Evolutionary conservation across 192 early-diverging fungal species (phyloP).

Genomic region (Podila horticola): DNA sequence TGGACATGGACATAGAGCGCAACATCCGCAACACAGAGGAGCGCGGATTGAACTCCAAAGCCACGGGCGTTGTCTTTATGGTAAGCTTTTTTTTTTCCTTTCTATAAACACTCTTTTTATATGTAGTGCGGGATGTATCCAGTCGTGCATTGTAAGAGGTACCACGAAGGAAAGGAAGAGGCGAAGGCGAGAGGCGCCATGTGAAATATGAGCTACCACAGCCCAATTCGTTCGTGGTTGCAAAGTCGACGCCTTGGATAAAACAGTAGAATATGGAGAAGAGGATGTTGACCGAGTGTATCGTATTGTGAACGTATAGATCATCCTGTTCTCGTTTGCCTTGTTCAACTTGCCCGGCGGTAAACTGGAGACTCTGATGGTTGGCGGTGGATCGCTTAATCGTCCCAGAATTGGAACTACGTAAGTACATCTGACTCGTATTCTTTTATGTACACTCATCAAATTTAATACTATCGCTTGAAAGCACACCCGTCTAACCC

Average conservation of each 20-base stretch:
- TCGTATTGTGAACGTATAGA: slow-evolving; percentile 52
- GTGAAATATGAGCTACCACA: too few relatives aligned
- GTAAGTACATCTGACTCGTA: slow-evolving; percentile 15
- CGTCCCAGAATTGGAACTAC: slow-evolving; percentile 52
- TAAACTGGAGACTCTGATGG: slow-evolving; percentile 56
- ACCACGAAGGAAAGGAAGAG: neutral
- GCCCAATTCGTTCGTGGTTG: too few relatives aligned
- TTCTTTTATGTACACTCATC: neutral
- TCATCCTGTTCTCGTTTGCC: slow-evolving; percentile 86
- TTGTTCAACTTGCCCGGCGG: slow-evolving; percentile 76
- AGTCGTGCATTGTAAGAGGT: too few relatives aligned
- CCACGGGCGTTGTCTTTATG: slow-evolving; percentile 72
- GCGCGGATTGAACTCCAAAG: slow-evolving; percentile 54
- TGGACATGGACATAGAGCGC: slow-evolving; percentile 48
- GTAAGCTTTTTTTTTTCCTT: slow-evolving; percentile 43
- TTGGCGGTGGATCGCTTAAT: slow-evolving; percentile 51
- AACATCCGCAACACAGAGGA: slow-evolving; percentile 30
- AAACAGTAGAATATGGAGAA: too few relatives aligned
- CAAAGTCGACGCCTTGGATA: too few relatives aligned
- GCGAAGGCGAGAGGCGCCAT: too few relatives aligned
- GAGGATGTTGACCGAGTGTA: too few relatives aligned
- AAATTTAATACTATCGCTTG: neutral
- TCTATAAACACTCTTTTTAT: neutral
- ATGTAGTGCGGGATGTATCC: too few relatives aligned
- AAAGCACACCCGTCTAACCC: neutral